Evolutionary conservation across 805 yeast genomes (phyloP), one percentile per base, ranked within the genome.

Genomic region (Saccharomycopsis selenospora): DNA sequence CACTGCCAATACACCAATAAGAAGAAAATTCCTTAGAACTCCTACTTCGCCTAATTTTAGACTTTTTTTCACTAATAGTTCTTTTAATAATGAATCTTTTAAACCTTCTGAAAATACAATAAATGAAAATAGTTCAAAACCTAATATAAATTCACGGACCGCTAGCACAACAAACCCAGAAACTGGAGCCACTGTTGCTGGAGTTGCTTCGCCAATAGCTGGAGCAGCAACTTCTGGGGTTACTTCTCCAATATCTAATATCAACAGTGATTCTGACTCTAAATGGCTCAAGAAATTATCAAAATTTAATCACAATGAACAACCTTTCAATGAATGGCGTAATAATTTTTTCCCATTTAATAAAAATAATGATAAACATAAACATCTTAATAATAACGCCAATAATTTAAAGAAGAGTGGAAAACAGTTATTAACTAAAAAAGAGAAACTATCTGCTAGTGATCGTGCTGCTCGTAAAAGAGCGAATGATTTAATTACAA

Each of bases 401-500:
- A 45, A 28, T 25, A 42, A 30, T 24, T 24, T 17, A 7, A 27
- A 50, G 40, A 36, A 42, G 20, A 33, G 26, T 8, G n/a, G 27
- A 30, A 26, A 40, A 36, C n/a, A n/a, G n/a, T 42, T 30, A 13
- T 24, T 22, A 6, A 25, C 50, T 6, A 44, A 27, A 36, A 42
- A 25, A 25, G 47, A 42, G 22, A 46, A 47, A 25, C n/a, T 43
- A 6, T 43, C 49, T 4, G 49, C 43, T 40, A 40, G 42, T 42
- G 53, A 48, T 23, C 23, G 30, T 20, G 50, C 52, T 6, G 48
- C 30, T 14, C 43, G 52, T 26, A 33, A 18, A 3, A 40, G 56
- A 14, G 54, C 56, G 18, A 47, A 38, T 30, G 28, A 30, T 56
- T 55, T 80, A 41, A 64, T 80, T 10, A 69, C 72, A 27, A 73